Evolutionary conservation across 1,284 basidiomycete species (phyloP).

Genomic region (Phlebopus sp.): DNA sequence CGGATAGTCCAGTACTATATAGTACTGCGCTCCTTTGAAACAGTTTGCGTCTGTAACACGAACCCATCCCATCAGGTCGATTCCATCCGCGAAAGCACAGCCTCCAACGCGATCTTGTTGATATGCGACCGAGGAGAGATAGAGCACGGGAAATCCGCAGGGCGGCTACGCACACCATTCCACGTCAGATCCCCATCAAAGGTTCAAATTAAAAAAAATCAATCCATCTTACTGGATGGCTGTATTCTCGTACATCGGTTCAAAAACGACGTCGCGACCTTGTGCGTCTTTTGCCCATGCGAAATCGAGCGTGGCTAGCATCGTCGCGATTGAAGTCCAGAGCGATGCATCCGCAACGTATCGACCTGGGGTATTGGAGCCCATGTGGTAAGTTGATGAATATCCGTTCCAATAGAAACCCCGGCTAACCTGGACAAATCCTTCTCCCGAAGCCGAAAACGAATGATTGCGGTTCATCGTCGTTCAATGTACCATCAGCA

Average conservation of each 20-base stretch:
- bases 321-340: constrained; percentile 4
- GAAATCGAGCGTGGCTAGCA: constrained; percentile 13
- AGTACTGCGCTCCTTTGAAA: too few relatives aligned
- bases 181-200: too few relatives aligned
- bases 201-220: too few relatives aligned
- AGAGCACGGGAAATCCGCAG: constrained; percentile 2
- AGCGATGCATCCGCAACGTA: constrained; percentile 7
- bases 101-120: neutral
- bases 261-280: constrained; percentile 1
- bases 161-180: neutral
- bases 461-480: constrained; percentile 5
- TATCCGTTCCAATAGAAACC: too few relatives aligned
- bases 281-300: constrained; percentile 1
- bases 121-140: constrained; percentile 5
- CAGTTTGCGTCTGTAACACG: too few relatives aligned
- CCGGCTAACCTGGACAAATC: too few relatives aligned
- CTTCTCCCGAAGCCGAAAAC: too few relatives aligned
- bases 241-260: constrained; percentile 1
- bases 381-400: too few relatives aligned
- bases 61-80: too few relatives aligned
- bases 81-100: too few relatives aligned
- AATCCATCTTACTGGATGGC: neutral
- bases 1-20: too few relatives aligned
- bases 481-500: constrained; percentile 16
- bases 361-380: constrained; percentile 1